Conservation (phyloP, 495 filamentous ascomycete genomes). For the Penicillium coffeae region DNA sequence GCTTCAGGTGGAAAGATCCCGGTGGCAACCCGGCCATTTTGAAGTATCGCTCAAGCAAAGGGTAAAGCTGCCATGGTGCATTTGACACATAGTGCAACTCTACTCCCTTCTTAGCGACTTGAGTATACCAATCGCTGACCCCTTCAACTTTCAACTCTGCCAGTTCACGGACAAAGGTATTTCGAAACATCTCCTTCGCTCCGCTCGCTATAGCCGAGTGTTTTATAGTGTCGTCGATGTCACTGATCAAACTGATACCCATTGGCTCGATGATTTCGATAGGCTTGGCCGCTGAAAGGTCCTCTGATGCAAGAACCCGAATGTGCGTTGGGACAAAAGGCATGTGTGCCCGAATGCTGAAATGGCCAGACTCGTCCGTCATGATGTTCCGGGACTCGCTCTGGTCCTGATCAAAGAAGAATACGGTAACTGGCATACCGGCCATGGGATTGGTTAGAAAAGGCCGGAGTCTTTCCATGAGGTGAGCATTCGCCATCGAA, state of each 20-base stretch:
- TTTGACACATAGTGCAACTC: slow-evolving; percentile 89
- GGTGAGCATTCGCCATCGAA: slow-evolving; percentile 71
- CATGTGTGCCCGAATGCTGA: slow-evolving; percentile 67
- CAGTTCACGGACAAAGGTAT: slow-evolving; percentile 87
- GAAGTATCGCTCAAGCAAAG: slow-evolving; percentile 80
- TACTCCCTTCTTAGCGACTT: slow-evolving; percentile 73
- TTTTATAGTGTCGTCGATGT: slow-evolving; percentile 98
- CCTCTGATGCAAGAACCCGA: slow-evolving; percentile 79
- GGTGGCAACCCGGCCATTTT: slow-evolving; percentile 72
- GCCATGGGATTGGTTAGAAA: slow-evolving; percentile 81
- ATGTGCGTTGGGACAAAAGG: slow-evolving; percentile 90
- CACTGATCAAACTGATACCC: slow-evolving; percentile 93
- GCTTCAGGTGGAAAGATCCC: slow-evolving; percentile 91
- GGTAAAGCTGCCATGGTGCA: slow-evolving; percentile 94
- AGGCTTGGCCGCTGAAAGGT: slow-evolving; percentile 71
- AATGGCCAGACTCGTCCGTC: slow-evolving; percentile 87
- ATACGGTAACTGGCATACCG: slow-evolving; percentile 73
- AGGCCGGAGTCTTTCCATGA: slow-evolving; percentile 82
- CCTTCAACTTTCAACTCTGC: slow-evolving; percentile 76
- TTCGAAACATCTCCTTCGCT: slow-evolving; percentile 89
- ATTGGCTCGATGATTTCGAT: slow-evolving; percentile 69
- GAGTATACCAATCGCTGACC: slow-evolving; percentile 83
- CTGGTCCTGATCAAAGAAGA: slow-evolving; percentile 80
- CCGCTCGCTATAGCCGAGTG: slow-evolving; percentile 85
- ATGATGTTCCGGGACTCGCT: slow-evolving; percentile 75